Base-by-base conservation (phyloP, 805 yeast genomes). In the Wickerhamomyces pijperi region DNA sequence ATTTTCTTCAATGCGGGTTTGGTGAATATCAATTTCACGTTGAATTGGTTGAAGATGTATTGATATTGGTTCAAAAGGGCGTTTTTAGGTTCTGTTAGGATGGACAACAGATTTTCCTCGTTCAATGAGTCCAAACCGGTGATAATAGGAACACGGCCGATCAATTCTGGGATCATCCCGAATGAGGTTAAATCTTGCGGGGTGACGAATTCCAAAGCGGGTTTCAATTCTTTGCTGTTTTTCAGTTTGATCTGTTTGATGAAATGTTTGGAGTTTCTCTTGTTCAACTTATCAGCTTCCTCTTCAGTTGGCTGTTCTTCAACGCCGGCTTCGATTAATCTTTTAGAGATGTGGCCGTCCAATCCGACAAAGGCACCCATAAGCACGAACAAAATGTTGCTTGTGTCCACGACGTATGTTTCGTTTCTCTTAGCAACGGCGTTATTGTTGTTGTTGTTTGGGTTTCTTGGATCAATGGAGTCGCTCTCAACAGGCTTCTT, bases 281-380 rank as follows among this genome's bases (percentile, higher is more conserved):
- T 32, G 14, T 3, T 34, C 15, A 6, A 23, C 32, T 7, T 39
- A 37, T 34, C 37, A n/a, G n/a, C n/a, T n/a, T n/a, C n/a, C n/a
- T n/a, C n/a, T n/a, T n/a, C n/a, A 17, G 34, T 19, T 23, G 34
- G 35, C 19, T 37, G 35, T 11, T 51, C 53, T 13, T 53, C 57
- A 32, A 55, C 47, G 21, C 48, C 45, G 5, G 58, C 42, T 2
- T 48, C 45, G 1, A 54, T 44, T 14, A 67, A 43, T 42, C 81
- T 60, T 21, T 58, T 56, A 2, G 61, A 59, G 18, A 74, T 57
- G 37, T 71, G 67, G 36, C 62, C 60, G 44, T 74, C 79, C 31
- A 76, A 54, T 3, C 80, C 80, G 13, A 72, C 73, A 59, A 76
- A 76, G 0, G 81, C 81, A 20, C 82, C 82, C 72, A 74, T 72